Base-by-base conservation (phyloP, 768 basidiomycete species). In the Leccinellum rugosiceps region DNA sequence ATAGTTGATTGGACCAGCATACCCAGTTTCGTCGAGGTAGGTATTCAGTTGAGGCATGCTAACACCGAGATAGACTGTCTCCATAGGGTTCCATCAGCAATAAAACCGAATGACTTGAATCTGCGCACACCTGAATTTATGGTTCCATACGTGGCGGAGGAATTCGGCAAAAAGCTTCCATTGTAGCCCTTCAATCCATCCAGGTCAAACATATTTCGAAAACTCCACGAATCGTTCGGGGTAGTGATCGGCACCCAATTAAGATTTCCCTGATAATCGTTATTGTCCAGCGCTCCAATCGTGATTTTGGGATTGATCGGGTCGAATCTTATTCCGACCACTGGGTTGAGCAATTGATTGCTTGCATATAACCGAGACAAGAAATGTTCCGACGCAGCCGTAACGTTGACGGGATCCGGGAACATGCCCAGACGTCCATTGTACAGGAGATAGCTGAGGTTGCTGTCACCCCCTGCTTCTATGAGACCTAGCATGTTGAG, bases 281-380 rank as follows among this genome's bases (percentile, higher is more conserved):
- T 60, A 28, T 57, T 51, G 31, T 71, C 67, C 46, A 68, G 50
- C 6, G 56, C 64, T 6, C 69, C 67, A 15, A 68, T 68, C 4
- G 67, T 68, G n/a, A 68, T 58, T 30, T 63, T 71, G 8, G 67
- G 69, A 26, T 68, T 51, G 14, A 31, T 15, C 1, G 61, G 69
- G 45, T 71, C 68, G 13, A 68, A 57, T 25, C 52, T 56, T 45
- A 68, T 59, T 25, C 56, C 65, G 21, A 71, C 50, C 13, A 67
- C 68, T 9, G 59, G 64, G 28, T 67, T 55, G 19, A 71, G 62
- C 30, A 68, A 54, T 28, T 65, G 59, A 2, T 57, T 52, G 21
- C 9, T 55, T 28, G 46, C 31, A 35, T 69, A 54, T 31, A 68
- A 14, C 34, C 32, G 45, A 34, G 57, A 57, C 23, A 65, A 49